phyloP scores from a whole-genome alignment of 306 rosid species.

The Prunus dulcis region DNA sequence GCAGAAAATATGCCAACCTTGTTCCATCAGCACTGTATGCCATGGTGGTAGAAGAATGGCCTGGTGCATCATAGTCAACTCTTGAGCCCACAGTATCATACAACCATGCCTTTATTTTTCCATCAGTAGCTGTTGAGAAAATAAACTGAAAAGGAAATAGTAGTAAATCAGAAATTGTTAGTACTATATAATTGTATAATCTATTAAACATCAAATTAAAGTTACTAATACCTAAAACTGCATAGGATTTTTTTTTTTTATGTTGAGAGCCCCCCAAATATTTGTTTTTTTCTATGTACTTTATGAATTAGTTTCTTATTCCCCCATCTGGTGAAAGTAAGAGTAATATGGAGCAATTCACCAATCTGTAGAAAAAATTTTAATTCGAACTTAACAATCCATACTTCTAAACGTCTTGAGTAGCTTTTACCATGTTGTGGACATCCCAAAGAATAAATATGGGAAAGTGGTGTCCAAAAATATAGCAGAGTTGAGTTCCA shows the following conservation, averaged over 20 bases:
- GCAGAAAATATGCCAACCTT: constrained; percentile 48
- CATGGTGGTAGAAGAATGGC: constrained; percentile 94
- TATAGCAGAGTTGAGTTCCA: not conserved
- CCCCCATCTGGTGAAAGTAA: not conserved
- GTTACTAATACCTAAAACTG: not conserved
- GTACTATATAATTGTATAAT: not conserved
- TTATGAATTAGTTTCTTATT: not conserved
- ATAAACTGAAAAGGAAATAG: constrained; percentile 59
- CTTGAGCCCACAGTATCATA: constrained; percentile 96
- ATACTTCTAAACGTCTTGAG: not conserved
- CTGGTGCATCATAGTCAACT: constrained; percentile 98
- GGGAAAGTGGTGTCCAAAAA: not conserved
- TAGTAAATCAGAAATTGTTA: constrained; percentile 15
- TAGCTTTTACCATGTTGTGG: constrained; percentile 2
- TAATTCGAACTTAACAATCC: not conserved
- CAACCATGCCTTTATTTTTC: constrained; percentile 99
- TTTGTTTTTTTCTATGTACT: not conserved
- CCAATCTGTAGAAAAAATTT: not conserved
- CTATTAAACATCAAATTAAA: constrained; percentile 9
- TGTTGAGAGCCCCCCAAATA: not conserved
- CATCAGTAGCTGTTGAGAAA: constrained; percentile 98
- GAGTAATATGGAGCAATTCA: not conserved
- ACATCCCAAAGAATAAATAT: not conserved
- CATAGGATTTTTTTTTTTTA: not conserved
- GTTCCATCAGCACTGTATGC: constrained; percentile 94